Percentiles rank a stretch among this genome's conserved stretches.
Conservation (phyloP, 331 rosid species). For the Quercus lobata region DNA sequence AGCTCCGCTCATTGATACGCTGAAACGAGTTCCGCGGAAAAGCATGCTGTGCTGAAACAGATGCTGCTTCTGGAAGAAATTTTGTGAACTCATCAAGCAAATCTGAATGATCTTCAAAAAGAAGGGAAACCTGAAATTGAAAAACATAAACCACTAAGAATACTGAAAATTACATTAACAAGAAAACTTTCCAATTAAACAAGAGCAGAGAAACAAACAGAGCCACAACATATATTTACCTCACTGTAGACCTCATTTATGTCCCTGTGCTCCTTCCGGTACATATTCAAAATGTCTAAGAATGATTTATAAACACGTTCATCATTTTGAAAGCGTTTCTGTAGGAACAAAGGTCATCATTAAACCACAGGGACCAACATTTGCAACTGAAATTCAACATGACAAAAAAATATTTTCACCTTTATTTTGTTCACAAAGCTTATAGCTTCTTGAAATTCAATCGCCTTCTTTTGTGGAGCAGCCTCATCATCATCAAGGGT, state of each 20-base stretch:
- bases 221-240: constrained; percentile 38
- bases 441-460: constrained; percentile 97
- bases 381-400: neutral
- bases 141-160: constrained; percentile 5
- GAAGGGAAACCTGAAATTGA: constrained; percentile 65
- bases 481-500: constrained; percentile 81
- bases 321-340: constrained; percentile 86
- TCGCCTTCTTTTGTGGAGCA: constrained; percentile 80
- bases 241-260: constrained; percentile 83
- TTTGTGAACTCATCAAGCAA: constrained; percentile 88
- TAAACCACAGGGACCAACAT: constrained; percentile 2
- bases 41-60: constrained; percentile 60
- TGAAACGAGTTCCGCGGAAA: constrained; percentile 53
- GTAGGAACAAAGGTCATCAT: constrained; percentile 25
- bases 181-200: neutral
- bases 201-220: neutral
- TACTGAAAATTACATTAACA: constrained; percentile 5
- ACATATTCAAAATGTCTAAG: constrained; percentile 94
- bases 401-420: constrained; percentile 39
- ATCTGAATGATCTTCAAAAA: constrained; percentile 74
- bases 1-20: constrained; percentile 63
- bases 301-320: constrained; percentile 90
- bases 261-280: constrained; percentile 94
- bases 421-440: constrained; percentile 97
- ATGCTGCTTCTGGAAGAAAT: constrained; percentile 83